Conservation (phyloP, 352 stramenopile genomes). For the Poterioochromonas sp. region DNA sequence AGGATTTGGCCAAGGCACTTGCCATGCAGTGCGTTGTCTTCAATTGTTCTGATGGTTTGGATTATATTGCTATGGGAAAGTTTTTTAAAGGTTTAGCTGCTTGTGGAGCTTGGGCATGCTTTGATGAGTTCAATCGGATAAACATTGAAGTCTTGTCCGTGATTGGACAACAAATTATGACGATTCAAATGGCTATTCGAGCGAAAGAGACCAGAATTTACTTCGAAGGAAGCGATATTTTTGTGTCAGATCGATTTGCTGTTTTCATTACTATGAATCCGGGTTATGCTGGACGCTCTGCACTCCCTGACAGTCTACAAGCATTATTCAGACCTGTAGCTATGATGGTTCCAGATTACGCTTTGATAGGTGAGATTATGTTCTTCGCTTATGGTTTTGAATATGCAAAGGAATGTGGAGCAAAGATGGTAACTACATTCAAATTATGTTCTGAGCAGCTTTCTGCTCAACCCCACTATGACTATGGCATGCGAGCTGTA, state of each 20-base stretch:
- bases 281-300: conserved; percentile 76
- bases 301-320: conserved; percentile 81
- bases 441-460: conserved; percentile 80
- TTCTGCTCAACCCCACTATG: conserved; percentile 73
- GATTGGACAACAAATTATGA: conserved; percentile 73
- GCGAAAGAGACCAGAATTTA: conserved; percentile 62
- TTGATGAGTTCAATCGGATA: conserved; percentile 90
- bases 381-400: conserved; percentile 78
- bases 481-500: conserved; percentile 74
- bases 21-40: conserved; percentile 88
- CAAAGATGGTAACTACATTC: conserved; percentile 79
- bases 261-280: conserved; percentile 94
- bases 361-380: conserved; percentile 84
- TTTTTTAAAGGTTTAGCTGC: conserved; percentile 82
- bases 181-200: conserved; percentile 52
- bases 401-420: conserved; percentile 47
- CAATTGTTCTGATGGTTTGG: conserved; percentile 86
- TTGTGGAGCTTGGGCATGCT: conserved; percentile 83
- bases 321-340: conserved; percentile 82
- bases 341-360: conserved; percentile 90
- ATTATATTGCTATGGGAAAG: conserved; percentile 94
- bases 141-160: conserved; percentile 85
- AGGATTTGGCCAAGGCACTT: conserved; percentile 77
- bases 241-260: conserved; percentile 71
- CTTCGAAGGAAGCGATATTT: conserved; percentile 83